These are phyloP conservation scores for Serpula lacrymans DNA, from an alignment of 768 basidiomycete genomes.

Conservation along the genomic window DNA sequence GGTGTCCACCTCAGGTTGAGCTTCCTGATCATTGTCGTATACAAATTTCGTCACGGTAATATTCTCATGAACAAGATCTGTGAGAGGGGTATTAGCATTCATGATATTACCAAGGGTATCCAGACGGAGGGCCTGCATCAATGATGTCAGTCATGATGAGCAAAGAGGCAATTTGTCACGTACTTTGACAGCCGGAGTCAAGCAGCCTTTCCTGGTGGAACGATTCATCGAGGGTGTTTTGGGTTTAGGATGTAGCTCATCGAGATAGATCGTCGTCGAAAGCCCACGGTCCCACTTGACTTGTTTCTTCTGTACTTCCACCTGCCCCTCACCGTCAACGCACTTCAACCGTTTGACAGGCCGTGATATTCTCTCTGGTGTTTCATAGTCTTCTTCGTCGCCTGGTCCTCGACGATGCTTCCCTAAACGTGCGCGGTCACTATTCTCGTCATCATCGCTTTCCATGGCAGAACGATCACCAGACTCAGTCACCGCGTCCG, in stretches of 20 bases:
- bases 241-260: constrained; percentile 56
- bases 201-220: constrained; percentile 54
- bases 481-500: constrained; percentile 23
- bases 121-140: constrained; percentile 50
- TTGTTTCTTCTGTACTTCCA: constrained; percentile 39
- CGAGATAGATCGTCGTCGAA: constrained; percentile 56
- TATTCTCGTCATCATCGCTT: constrained; percentile 18
- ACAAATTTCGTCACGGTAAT: constrained; percentile 75
- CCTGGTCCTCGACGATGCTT: constrained; percentile 67
- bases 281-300: constrained; percentile 80
- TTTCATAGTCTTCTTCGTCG: constrained; percentile 78
- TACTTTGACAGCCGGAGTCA: constrained; percentile 69
- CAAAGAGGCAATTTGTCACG: constrained; percentile 8
- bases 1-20: constrained; percentile 20
- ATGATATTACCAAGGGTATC: constrained; percentile 73
- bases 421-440: constrained; percentile 16
- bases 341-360: constrained; percentile 39
- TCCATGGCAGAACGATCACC: constrained; percentile 4
- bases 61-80: constrained; percentile 59
- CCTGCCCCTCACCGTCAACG: constrained; percentile 32
- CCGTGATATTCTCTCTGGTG: constrained; percentile 48
- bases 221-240: constrained; percentile 41
- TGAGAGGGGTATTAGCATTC: constrained; percentile 47
- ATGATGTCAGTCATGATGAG: constrained; percentile 7
- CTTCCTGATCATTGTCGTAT: constrained; percentile 67